Evolutionary conservation across 257 asterid species (phyloP), one percentile per base, ranked within the genome.

Genomic region (Mentha longifolia): DNA sequence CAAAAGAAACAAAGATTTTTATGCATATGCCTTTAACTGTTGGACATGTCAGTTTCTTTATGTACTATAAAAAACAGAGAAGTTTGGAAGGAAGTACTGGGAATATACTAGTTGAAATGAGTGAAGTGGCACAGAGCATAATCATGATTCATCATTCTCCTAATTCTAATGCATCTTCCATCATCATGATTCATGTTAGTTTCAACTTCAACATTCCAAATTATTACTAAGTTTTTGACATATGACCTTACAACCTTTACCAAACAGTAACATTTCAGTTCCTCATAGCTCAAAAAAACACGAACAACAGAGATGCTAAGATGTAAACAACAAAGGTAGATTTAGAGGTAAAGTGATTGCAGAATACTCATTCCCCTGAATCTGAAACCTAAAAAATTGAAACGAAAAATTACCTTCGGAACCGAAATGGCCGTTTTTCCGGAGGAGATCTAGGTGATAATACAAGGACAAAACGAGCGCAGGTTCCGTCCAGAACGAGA

Each of bases 401-500:
- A 33, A 5, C 39, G 39, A 33, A 7, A 7, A 37, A 59, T 22
- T 60, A 90, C 95, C 86, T 49, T 73, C 30, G 45, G 84, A 70
- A 33, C 83, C 88, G 43, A 86, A 86, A 67, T 90, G 97, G 66
- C 87, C 87, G 71, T 90, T 86, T 60, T 71, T 55, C 85, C 74
- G 77, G 78, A 89, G 86, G 80, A 89, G 85, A 72, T 87, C 90
- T 56, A 89, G 67, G 72, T 89, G 96, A 66, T 89, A 89, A 70
- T 89, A 87, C 50, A 89, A 39, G 5, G 85, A 82, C 67, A 89
- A 75, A 28, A 84, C 89, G 63, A 87, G 59, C 50, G 92, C 96
- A 22, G 95, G 92, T 35, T 89, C 91, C 46, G 96, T 87, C 96
- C 94, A 89, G 47, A 89, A 85, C 6, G 95, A 89, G 6, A 85